phyloP scores from a whole-genome alignment of 2,329 filamentous ascomycete species.

The Drechslerella dactyloides region DNA sequence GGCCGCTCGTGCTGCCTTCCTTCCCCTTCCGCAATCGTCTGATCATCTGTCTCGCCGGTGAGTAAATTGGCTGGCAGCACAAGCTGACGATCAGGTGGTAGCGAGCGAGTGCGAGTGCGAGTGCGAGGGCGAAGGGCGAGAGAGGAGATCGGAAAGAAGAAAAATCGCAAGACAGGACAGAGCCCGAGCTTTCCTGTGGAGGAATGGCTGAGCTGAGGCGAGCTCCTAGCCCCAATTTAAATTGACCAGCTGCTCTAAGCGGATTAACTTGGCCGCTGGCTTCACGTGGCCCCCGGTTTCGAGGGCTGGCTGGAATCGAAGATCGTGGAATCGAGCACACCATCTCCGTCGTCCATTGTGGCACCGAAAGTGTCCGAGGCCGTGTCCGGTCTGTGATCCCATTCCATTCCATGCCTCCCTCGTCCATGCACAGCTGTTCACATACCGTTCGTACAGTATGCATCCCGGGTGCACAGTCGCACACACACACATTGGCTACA shows the following conservation, averaged over 20 bases:
- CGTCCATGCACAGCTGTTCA: slow-evolving; percentile 4
- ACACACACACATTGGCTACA: neutral
- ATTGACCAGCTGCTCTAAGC: slow-evolving; percentile 38
- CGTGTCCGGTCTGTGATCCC: slow-evolving; percentile 5
- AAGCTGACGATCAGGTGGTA: slow-evolving; percentile 22
- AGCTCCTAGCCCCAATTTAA: slow-evolving; percentile 32
- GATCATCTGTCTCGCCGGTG: slow-evolving; percentile 24
- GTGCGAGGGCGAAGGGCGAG: slow-evolving; percentile 1
- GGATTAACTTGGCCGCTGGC: slow-evolving; percentile 39
- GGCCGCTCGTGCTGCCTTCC: slow-evolving; percentile 24
- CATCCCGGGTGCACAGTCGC: slow-evolving; percentile 7
- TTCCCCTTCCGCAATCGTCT: slow-evolving; percentile 48
- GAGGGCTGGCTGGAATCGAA: slow-evolving; percentile 9
- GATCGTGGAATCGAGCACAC: slow-evolving; percentile 49
- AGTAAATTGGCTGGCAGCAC: slow-evolving; percentile 7
- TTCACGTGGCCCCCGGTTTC: slow-evolving; percentile 37
- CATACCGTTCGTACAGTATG: slow-evolving; percentile 1
- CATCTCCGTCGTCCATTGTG: slow-evolving; percentile 32
- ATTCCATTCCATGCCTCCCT: slow-evolving; percentile 3
- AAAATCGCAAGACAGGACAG: slow-evolving; percentile 9
- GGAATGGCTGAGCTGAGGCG: slow-evolving; percentile 26
- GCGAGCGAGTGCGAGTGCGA: slow-evolving; percentile 1
- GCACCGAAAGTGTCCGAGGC: slow-evolving; percentile 32
- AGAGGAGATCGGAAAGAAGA: slow-evolving; percentile 11
- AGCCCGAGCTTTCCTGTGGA: neutral